Base-by-base conservation (phyloP, 768 basidiomycete species). In the Royoungia palumana region DNA sequence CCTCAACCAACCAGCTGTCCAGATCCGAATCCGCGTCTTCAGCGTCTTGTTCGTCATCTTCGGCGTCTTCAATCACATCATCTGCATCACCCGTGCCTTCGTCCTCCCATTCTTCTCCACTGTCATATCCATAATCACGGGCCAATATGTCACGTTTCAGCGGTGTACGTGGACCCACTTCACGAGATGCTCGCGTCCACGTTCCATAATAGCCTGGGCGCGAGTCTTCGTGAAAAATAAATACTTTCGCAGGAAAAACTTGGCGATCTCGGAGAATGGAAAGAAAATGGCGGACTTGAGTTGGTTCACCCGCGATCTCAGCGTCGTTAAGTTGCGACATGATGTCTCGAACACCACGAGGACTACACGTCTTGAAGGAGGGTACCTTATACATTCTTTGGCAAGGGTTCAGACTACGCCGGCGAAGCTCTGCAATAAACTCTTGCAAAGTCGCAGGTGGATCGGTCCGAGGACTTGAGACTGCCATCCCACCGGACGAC, bases 201-300 rank as follows among this genome's bases (percentile, higher is more conserved):
- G 96, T 98, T 19, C 94, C 95, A 59, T 83, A 87, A 68, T 95
- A 98, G 1, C 93, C 93, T 12, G 96, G 95, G 41, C 96, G 82
- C 0, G 79, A 76, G 64, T 98, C 92, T 49, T 86, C 85, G 14
- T 74, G 69, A 67, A 96, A 98, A 50, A 89, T 83, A 35, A 98
- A 73, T 3, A 84, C 81, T 69, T 96, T 98, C 42, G 83, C 80
- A 0, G 87, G 87, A 39, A 92, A 72, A 21, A 72, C 59, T 6
- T 64, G 67, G 12, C 86, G 81, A 51, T 93, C 76, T 43, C 74
- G 71, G 10, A 99, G 75, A 50, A 80, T 67, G 11, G 70, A 62
- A 34, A 87, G 73, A 11, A 92, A 70, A n/a, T 72, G 66, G 22
- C 89, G 82, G 17, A 89, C 89, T 46, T 78, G 72, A 5, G 74